Conservation (phyloP, 371 early-diverging fungal genomes). For the Syncephalis plumigaleata region DNA sequence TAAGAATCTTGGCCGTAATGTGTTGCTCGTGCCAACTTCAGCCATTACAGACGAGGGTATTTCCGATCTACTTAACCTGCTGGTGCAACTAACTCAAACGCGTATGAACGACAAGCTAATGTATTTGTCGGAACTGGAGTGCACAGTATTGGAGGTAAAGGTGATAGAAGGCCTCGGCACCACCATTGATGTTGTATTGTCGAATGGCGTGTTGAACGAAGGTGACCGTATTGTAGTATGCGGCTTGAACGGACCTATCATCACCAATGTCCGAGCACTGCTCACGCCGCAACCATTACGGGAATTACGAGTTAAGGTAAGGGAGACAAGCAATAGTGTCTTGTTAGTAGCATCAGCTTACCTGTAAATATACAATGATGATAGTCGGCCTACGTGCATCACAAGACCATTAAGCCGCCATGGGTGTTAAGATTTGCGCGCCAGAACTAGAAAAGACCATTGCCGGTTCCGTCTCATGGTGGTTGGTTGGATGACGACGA, state of each 20-base stretch:
- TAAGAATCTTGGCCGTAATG: constrained; percentile 85
- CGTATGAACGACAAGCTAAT: constrained; percentile 92
- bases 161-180: constrained; percentile 99
- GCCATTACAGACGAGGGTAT: constrained; percentile 99
- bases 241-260: constrained; percentile 95
- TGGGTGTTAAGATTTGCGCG: constrained; percentile 97
- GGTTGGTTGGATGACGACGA: constrained; percentile 90
- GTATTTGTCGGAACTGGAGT: constrained; percentile 93
- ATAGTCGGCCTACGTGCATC: constrained; percentile 79
- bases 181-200: constrained; percentile 97
- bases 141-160: constrained; percentile 99
- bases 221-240: constrained; percentile 97
- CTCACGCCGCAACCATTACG: constrained; percentile 98
- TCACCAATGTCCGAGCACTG: constrained; percentile 87
- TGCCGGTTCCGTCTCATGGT: constrained; percentile 94
- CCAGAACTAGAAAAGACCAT: constrained; percentile 95
- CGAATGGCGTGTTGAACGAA: constrained; percentile 94
- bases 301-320: constrained; percentile 86
- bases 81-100: constrained; percentile 87
- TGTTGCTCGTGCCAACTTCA: constrained; percentile 98
- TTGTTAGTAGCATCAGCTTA: too few species aligned
- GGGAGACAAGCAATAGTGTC: constrained; percentile 1
- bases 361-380: too few species aligned
- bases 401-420: constrained; percentile 93
- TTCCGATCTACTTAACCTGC: constrained; percentile 89